Conservation (phyloP, 176 grass and related monocot species). For the Puya raimondii region DNA sequence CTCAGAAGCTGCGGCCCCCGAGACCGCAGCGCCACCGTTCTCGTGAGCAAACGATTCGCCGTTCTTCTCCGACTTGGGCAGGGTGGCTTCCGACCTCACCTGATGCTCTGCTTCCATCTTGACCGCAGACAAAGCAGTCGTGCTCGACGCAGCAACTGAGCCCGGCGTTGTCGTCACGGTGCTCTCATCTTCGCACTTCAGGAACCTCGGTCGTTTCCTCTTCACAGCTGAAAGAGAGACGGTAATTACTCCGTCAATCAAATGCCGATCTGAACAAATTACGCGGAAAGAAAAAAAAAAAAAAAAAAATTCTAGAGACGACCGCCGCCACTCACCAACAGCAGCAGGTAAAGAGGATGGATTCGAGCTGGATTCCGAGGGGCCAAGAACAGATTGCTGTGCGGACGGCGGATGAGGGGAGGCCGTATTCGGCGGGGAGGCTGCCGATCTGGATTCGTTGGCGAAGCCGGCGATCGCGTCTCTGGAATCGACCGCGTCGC, state of each 20-base stretch:
- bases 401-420: constrained; percentile 6
- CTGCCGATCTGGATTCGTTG: constrained; percentile 51
- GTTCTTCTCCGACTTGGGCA: constrained; percentile 49
- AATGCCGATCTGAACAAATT: too few relatives aligned
- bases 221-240: constrained; percentile 51
- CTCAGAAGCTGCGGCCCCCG: background rate
- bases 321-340: constrained; percentile 23
- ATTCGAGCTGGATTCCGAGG: constrained; percentile 46
- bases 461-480: constrained; percentile 8
- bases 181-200: constrained; percentile 64
- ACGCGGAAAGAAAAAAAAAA: background rate
- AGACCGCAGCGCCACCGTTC: background rate
- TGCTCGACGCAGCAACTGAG: constrained; percentile 28
- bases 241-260: background rate
- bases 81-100: constrained; percentile 28
- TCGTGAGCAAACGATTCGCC: constrained; percentile 13
- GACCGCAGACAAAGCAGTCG: constrained; percentile 28
- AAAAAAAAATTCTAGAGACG: background rate
- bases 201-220: constrained; percentile 69
- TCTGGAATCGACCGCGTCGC: constrained; percentile 45
- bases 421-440: constrained; percentile 50
- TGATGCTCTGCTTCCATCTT: constrained; percentile 21
- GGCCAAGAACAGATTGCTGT: constrained; percentile 32
- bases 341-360: constrained; percentile 32
- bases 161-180: background rate